These are phyloP conservation scores for Metschnikowia orientalis DNA, from an alignment of 805 yeast genomes.

Conservation along the genomic window DNA sequence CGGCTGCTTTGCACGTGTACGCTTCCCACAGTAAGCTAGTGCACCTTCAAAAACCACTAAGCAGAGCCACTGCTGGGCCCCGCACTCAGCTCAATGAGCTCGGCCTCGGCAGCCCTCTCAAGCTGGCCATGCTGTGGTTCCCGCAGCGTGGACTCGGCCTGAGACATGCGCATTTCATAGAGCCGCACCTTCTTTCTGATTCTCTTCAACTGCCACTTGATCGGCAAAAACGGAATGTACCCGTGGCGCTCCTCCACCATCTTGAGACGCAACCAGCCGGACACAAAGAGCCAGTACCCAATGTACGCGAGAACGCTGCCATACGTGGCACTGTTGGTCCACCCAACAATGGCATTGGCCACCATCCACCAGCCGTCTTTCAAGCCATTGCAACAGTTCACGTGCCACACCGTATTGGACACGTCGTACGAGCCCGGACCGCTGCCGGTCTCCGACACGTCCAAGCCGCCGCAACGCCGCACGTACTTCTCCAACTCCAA, in stretches of 20 bases:
- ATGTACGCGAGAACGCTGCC: constrained; percentile 38
- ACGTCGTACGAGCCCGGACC: constrained; percentile 46
- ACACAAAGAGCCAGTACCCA: constrained; percentile 35
- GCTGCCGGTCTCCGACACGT: constrained; percentile 41
- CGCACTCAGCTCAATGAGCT: constrained; percentile 7
- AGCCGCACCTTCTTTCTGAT: constrained; percentile 37
- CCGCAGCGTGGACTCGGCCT: too few relatives aligned
- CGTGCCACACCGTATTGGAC: constrained; percentile 40
- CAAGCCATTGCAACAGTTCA: constrained; percentile 43
- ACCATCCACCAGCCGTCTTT: constrained; percentile 47
- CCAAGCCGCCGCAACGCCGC: constrained; percentile 37
- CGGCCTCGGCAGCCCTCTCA: constrained; percentile 16
- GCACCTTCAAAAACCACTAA: too few relatives aligned
- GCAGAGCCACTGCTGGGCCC: too few relatives aligned
- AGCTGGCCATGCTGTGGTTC: constrained; percentile 2
- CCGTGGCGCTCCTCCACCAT: constrained; percentile 38
- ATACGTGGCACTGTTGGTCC: constrained; percentile 45
- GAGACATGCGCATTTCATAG: constrained; percentile 13
- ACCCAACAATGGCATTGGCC: constrained; percentile 41
- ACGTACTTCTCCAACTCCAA: constrained; percentile 39
- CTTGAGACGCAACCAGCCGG: constrained; percentile 27
- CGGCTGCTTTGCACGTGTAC: too few relatives aligned
- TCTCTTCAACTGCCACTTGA: constrained; percentile 53
- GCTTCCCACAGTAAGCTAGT: too few relatives aligned
- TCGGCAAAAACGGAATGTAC: constrained; percentile 46